Evolutionary conservation across 805 yeast genomes (phyloP).

Genomic region (Lachancea kluyveri): DNA sequence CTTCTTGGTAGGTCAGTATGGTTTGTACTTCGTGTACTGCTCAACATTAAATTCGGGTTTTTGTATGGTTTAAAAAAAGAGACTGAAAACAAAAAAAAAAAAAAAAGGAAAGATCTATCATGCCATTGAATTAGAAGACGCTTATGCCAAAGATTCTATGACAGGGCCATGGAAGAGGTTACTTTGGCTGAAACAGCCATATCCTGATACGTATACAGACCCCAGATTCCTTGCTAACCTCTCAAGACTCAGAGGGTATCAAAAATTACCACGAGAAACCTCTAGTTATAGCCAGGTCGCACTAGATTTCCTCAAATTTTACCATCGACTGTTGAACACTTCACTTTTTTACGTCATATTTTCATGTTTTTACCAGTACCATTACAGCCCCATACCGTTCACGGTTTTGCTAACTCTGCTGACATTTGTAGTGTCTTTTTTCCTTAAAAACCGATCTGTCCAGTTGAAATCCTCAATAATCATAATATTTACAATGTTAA

Average conservation of each 20-base stretch:
- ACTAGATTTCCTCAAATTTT: constrained; percentile 21
- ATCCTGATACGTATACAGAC: constrained; percentile 90
- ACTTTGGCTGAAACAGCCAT: constrained; percentile 77
- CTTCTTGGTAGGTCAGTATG: no score
- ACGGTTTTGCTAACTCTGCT: constrained; percentile 16
- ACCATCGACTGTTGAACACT: constrained; percentile 43
- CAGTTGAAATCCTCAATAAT: constrained; percentile 59
- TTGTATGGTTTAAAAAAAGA: no score
- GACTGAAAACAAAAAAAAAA: no score
- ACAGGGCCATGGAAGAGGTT: constrained; percentile 69
- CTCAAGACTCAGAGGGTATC: constrained; percentile 10
- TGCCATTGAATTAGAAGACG: no score
- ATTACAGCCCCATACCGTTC: constrained; percentile 18
- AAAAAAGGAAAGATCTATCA: no score
- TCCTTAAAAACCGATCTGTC: constrained; percentile 10
- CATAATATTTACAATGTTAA: constrained; percentile 62
- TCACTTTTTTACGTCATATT: constrained; percentile 65
- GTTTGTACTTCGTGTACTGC: no score
- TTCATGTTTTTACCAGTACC: constrained; percentile 19
- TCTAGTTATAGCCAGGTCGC: constrained; percentile 15
- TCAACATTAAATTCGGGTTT: no score
- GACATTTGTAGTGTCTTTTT: constrained; percentile 2
- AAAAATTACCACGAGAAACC: constrained; percentile 16
- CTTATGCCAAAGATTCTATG: constrained; percentile 9
- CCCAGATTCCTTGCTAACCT: constrained; percentile 49